phyloP scores from a whole-genome alignment of 495 filamentous ascomycete genomes.

The Lasiosphaeriaceae sp. region DNA sequence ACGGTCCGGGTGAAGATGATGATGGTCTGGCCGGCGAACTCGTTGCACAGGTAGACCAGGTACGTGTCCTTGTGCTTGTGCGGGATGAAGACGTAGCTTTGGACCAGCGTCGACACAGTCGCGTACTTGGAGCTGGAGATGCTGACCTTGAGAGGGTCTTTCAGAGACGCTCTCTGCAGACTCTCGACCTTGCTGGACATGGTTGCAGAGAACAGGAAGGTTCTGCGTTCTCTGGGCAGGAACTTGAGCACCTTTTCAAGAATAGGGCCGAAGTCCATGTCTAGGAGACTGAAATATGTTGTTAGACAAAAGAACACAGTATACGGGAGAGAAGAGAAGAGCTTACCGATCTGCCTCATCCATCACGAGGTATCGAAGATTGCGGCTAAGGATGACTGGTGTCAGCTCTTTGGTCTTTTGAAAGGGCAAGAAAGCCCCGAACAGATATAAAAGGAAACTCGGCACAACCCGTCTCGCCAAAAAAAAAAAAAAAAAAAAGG shows the following conservation, averaged over 20 bases:
- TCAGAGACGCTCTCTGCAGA: conserved; percentile 81
- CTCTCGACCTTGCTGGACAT: conserved; percentile 90
- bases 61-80: conserved; percentile 90
- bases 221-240: conserved; percentile 72
- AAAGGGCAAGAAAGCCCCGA: too few species aligned
- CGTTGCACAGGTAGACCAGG: conserved; percentile 79
- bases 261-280: conserved; percentile 90
- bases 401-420: conserved; percentile 2
- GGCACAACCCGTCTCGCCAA: too few species aligned
- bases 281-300: conserved; percentile 55
- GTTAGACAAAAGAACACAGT: background rate
- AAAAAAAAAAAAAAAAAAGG: too few species aligned
- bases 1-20: conserved; percentile 96
- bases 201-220: conserved; percentile 91
- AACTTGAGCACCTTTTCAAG: conserved; percentile 91
- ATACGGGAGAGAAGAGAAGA: background rate
- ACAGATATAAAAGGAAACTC: too few species aligned
- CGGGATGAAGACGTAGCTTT: conserved; percentile 80
- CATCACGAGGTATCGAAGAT: conserved; percentile 83
- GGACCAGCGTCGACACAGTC: conserved; percentile 79
- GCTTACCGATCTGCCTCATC: conserved; percentile 75
- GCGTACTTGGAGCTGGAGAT: conserved; percentile 77
- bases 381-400: conserved; percentile 13
- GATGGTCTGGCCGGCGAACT: conserved; percentile 73
- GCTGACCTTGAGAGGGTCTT: conserved; percentile 68